Base-by-base conservation (phyloP, 495 filamentous ascomycete species). In the Penicillium steckii region DNA sequence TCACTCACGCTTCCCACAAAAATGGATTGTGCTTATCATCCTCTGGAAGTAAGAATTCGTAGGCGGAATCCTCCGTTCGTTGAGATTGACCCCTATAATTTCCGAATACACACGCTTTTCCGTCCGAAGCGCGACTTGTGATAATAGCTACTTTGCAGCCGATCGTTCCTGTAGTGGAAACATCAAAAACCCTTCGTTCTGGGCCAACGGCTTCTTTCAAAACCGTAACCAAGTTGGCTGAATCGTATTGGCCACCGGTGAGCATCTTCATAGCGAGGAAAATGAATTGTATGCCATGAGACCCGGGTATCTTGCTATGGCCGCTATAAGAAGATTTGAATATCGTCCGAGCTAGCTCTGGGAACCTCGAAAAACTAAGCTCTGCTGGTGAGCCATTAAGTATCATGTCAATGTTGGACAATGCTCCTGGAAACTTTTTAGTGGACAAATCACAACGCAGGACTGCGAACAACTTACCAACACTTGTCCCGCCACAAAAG, bases 401-500 rank as follows among this genome's bases (percentile, higher is more conserved):
- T 1, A 50, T 18, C 2, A 55, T 26, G 10, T 55, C 52, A 13
- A 55, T 55, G 9, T 1, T 5, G 17, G 33, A 32, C 21, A 55
- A 37, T 10, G 29, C 46, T 1, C 52, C 46, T 55, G 10, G 10
- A 15, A 44, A 25, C 13, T 3, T 1, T n/a, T 30, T 35, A 27
- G 42, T 8, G 22, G 17, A 8, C 12, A 15, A 37, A n/a, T 35
- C 4, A 3, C 19, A 38, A 7, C 2, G 30, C 26, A 48, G 37
- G 42, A 22, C n/a, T n/a, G n/a, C 29, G 7, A 22, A 33, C 4
- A 15, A 56, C 70, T 41, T 65, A 81, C 78, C 80, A 68, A 60
- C 58, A 51, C 68, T 68, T 8, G 79, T 82, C 2, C 80, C 79
- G 0, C 74, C 69, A 9, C 78, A 79, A 6, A 83, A 57, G 57